Conservation (phyloP, 108 stramenopile genomes). For the Pseudonitzschia multiseries region DNA sequence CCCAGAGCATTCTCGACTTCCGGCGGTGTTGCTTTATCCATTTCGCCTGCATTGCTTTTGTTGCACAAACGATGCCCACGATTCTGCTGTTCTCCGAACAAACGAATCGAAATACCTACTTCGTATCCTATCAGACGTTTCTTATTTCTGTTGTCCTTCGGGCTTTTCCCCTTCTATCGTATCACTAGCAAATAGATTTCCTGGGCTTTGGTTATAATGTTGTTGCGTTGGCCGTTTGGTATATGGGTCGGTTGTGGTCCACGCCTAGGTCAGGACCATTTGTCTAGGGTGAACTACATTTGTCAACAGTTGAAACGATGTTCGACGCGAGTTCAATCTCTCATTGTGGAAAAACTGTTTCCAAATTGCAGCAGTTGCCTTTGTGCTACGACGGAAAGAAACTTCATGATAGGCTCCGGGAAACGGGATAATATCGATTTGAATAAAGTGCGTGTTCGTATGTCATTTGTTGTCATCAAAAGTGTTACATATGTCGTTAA, state of each 20-base stretch:
- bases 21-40: neutral
- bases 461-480: constrained; percentile 7
- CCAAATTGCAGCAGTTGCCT: neutral
- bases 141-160: neutral
- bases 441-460: neutral
- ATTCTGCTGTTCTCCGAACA: neutral
- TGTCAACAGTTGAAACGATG: constrained; percentile 5
- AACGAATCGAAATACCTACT: neutral
- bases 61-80: neutral
- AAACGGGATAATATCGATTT: neutral
- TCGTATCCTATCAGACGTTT: neutral
- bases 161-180: neutral
- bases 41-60: neutral
- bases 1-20: neutral
- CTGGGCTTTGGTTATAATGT: neutral
- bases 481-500: neutral
- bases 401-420: neutral
- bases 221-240: neutral
- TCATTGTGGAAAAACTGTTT: constrained; percentile 9
- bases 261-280: neutral
- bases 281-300: neutral
- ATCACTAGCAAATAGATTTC: neutral
- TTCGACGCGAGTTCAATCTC: neutral
- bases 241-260: neutral
- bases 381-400: too few species aligned